phyloP scores from a whole-genome alignment of 2,329 filamentous ascomycete genomes.

The Microdochium paspali region DNA sequence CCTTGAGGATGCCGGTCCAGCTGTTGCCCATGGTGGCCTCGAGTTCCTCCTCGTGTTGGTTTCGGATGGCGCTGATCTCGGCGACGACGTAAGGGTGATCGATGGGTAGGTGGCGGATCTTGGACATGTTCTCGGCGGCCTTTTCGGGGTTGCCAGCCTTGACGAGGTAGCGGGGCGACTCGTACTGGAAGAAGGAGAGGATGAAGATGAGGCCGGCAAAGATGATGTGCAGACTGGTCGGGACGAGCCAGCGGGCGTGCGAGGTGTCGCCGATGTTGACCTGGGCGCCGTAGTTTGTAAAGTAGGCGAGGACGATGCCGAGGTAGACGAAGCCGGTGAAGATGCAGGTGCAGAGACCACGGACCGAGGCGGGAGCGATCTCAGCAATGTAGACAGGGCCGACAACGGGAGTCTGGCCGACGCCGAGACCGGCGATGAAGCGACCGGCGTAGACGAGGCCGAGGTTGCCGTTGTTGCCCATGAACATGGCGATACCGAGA shows the following conservation, averaged over 20 bases:
- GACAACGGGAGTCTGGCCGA: conserved; percentile 58
- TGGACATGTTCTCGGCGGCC: conserved; percentile 44
- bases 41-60: conserved; percentile 58
- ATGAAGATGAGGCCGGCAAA: conserved; percentile 64
- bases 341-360: conserved; percentile 64
- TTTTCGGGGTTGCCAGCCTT: conserved; percentile 52
- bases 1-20: conserved; percentile 56
- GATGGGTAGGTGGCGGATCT: conserved; percentile 47
- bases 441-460: conserved; percentile 53
- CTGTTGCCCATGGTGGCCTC: conserved; percentile 60
- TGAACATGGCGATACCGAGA: conserved; percentile 47
- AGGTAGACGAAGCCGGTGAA: conserved; percentile 66
- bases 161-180: conserved; percentile 63
- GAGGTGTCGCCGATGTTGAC: conserved; percentile 37
- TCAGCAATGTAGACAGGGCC: conserved; percentile 66
- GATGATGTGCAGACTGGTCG: conserved; percentile 68
- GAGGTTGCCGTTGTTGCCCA: conserved; percentile 42
- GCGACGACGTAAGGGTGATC: conserved; percentile 52
- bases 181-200: conserved; percentile 58
- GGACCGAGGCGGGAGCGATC: conserved; percentile 57
- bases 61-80: conserved; percentile 56
- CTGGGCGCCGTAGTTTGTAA: conserved; percentile 55
- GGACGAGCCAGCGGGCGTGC: conserved; percentile 50
- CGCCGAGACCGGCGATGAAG: conserved; percentile 57
- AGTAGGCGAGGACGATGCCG: conserved; percentile 72